These are phyloP conservation scores for Candida buenavistaensis DNA, from an alignment of 1,139 yeast species.

Conservation along the genomic window DNA sequence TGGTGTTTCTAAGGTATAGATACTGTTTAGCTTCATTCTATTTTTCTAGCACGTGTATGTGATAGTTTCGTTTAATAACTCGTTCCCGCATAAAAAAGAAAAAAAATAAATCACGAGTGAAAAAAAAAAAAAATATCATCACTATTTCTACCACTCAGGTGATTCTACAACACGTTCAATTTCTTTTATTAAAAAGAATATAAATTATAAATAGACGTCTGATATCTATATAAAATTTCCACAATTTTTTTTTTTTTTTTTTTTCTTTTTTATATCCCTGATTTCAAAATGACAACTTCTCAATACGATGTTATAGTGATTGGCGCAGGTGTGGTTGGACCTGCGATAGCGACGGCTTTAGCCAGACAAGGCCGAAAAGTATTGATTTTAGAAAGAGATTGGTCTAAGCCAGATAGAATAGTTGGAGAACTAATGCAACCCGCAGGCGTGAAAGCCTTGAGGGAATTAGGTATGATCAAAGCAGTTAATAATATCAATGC, in stretches of 20 bases:
- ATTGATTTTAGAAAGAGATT: conserved; percentile 78
- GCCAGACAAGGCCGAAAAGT: conserved; percentile 88
- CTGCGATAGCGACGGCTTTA: conserved; percentile 84
- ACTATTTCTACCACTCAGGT: too few relatives aligned
- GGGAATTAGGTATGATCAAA: conserved; percentile 76
- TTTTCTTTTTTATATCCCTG: background rate
- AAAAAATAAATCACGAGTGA: too few relatives aligned
- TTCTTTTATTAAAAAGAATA: conserved; percentile 2
- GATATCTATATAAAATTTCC: too few relatives aligned
- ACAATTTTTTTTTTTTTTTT: conserved; percentile 1
- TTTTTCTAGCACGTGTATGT: too few relatives aligned
- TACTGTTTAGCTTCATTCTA: too few relatives aligned
- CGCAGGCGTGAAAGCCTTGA: conserved; percentile 81
- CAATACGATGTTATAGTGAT: conserved; percentile 66
- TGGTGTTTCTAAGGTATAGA: too few relatives aligned
- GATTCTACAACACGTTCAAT: background rate
- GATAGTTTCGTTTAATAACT: too few relatives aligned
- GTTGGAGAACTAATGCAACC: conserved; percentile 98
- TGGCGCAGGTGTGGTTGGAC: conserved; percentile 97
- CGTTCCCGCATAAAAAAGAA: too few relatives aligned
- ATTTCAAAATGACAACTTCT: conserved; percentile 1
- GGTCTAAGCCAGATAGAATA: conserved; percentile 90
- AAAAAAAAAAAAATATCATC: too few relatives aligned
- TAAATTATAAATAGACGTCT: background rate
- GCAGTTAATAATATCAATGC: conserved; percentile 85